These are phyloP conservation scores for Nemania sp. DNA, from an alignment of 2,329 filamentous ascomycete genomes.

Conservation along the genomic window DNA sequence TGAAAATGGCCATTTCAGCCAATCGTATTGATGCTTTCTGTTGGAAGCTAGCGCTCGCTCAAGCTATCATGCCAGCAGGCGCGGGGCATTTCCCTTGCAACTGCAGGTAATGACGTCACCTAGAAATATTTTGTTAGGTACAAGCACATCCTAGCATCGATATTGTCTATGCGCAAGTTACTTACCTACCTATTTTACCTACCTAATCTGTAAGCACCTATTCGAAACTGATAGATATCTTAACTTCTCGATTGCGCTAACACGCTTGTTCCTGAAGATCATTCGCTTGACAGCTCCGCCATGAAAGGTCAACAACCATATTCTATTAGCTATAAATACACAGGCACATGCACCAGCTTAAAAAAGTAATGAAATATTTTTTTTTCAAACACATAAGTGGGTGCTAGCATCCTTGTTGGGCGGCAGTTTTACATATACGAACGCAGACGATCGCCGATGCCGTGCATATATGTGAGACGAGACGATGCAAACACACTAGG, in stretches of 20 bases:
- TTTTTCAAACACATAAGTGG: neutral
- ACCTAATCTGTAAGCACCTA: too few relatives aligned
- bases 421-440: neutral
- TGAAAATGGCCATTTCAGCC: neutral
- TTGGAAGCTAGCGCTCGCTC: slow-evolving; percentile 2
- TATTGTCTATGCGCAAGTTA: too few relatives aligned
- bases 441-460: slow-evolving; percentile 33
- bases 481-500: neutral
- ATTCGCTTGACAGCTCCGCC: neutral
- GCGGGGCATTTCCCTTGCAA: slow-evolving; percentile 18
- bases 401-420: neutral
- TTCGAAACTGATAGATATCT: neutral
- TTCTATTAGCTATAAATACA: neutral
- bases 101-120: slow-evolving; percentile 37
- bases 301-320: neutral
- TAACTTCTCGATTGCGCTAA: neutral
- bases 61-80: slow-evolving; percentile 12
- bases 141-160: neutral
- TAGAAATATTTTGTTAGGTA: slow-evolving; percentile 13
- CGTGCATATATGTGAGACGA: slow-evolving; percentile 23
- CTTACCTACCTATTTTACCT: too few relatives aligned
- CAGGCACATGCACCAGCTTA: too few relatives aligned
- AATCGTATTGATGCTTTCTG: slow-evolving; percentile 16
- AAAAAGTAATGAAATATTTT: too few relatives aligned
- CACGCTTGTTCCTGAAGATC: slow-evolving; percentile 35